These are phyloP conservation scores for Heliosperma pusillum DNA, from an alignment of 148 eudicot genomes.

Conservation along the genomic window DNA sequence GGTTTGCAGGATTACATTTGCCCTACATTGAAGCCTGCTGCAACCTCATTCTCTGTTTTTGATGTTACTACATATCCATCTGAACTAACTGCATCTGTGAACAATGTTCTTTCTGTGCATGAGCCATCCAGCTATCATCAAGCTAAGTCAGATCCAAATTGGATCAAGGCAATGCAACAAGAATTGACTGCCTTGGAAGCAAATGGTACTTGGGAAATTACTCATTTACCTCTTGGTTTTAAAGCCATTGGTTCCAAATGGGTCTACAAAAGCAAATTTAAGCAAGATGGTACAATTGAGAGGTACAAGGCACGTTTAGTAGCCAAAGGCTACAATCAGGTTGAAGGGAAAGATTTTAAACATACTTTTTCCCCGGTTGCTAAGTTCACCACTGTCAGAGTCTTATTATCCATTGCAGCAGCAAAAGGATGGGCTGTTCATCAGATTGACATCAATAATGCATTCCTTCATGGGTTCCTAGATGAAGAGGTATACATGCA, in stretches of 20 bases:
- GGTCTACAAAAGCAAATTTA: neutral
- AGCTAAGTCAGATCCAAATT: neutral
- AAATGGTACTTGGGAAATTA: neutral
- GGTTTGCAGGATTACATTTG: no score
- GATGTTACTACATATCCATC: neutral
- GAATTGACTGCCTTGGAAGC: neutral
- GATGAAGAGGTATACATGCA: neutral
- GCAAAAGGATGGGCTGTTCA: neutral
- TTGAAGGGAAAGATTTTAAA: neutral
- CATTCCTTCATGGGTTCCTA: neutral
- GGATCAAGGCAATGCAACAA: neutral
- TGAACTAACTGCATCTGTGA: neutral
- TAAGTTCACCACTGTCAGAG: neutral
- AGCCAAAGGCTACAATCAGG: neutral
- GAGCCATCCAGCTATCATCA: neutral
- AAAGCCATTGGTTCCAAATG: neutral
- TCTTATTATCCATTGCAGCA: neutral
- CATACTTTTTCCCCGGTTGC: neutral
- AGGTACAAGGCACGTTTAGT: neutral
- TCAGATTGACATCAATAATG: neutral
- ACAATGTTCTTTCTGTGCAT: neutral
- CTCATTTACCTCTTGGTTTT: neutral
- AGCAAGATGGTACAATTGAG: neutral
- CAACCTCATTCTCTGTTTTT: neutral
- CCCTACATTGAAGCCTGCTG: no score